Conservation (phyloP, 495 filamentous ascomycete species). For the Extremus antarcticus region DNA sequence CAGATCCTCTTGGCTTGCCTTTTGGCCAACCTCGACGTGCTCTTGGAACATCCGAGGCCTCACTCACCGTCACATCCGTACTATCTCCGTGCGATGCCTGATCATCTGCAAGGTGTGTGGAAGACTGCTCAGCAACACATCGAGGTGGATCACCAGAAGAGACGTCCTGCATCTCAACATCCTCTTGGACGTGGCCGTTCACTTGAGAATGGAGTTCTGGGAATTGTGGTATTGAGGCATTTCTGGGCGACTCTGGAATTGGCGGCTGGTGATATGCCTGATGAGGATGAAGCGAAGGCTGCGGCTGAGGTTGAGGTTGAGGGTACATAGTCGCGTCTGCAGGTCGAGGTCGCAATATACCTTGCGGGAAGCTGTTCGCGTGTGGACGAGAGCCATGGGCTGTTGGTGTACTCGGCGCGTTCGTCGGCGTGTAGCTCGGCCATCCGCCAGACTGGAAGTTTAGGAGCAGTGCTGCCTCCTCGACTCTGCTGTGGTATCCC, state of each 20-base stretch:
- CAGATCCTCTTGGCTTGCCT: slow-evolving; percentile 29
- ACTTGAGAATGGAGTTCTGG: background rate
- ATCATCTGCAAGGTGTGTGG: background rate
- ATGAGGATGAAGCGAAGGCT: slow-evolving; percentile 10
- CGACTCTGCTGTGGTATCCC: slow-evolving; percentile 23
- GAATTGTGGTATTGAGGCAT: background rate
- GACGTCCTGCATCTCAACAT: background rate
- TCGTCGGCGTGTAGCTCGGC: slow-evolving; percentile 5
- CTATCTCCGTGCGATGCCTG: background rate
- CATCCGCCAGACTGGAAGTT: slow-evolving; percentile 20
- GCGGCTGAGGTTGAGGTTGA: background rate
- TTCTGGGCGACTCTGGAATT: background rate
- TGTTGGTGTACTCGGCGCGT: slow-evolving; percentile 1
- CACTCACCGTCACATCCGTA: slow-evolving; percentile 5
- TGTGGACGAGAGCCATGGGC: slow-evolving; percentile 12
- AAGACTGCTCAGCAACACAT: background rate
- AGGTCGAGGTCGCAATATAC: background rate
- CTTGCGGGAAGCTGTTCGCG: slow-evolving; percentile 18
- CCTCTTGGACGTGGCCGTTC: background rate
- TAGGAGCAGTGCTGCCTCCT: slow-evolving; percentile 19
- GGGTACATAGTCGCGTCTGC: background rate
- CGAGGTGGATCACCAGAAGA: background rate
- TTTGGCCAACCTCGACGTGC: slow-evolving; percentile 31
- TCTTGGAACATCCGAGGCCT: slow-evolving; percentile 19
- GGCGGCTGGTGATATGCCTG: background rate